Evolutionary conservation across 2,329 filamentous ascomycete species (phyloP).

Genomic region (Monosporascus sp.): DNA sequence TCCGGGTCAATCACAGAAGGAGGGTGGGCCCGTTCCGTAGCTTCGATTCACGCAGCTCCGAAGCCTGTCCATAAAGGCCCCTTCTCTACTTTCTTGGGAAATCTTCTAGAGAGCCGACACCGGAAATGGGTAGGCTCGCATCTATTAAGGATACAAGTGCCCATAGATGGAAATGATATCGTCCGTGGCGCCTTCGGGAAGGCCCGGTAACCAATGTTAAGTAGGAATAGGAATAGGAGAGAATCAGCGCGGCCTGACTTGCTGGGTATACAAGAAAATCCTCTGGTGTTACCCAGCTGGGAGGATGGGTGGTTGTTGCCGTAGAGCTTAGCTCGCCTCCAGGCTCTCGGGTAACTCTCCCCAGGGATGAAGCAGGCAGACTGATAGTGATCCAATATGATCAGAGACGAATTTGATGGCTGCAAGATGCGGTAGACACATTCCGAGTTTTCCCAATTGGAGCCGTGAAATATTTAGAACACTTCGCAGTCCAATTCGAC

Average conservation of each 20-base stretch:
- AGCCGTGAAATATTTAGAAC: too few relatives aligned
- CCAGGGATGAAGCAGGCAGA: background rate
- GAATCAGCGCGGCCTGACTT: background rate
- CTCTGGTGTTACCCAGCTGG: background rate
- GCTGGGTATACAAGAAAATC: background rate
- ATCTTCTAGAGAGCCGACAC: background rate
- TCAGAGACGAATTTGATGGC: too few relatives aligned
- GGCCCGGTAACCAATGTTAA: background rate
- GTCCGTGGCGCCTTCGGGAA: background rate
- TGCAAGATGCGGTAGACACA: too few relatives aligned
- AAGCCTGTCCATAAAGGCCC: background rate
- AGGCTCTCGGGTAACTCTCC: background rate
- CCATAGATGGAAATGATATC: background rate
- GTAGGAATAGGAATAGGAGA: background rate
- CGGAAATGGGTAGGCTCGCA: background rate
- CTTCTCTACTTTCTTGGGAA: too few relatives aligned
- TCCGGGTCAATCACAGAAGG: too few relatives aligned
- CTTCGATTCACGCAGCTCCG: too few relatives aligned
- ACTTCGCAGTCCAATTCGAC: too few relatives aligned
- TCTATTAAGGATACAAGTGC: background rate
- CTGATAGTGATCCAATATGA: background rate
- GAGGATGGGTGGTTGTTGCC: background rate
- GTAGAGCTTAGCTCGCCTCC: background rate
- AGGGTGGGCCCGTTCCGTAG: too few relatives aligned
- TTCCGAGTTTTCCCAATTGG: too few relatives aligned